Conservation (phyloP, 1,284 basidiomycete genomes). For the Somion occarium region DNA sequence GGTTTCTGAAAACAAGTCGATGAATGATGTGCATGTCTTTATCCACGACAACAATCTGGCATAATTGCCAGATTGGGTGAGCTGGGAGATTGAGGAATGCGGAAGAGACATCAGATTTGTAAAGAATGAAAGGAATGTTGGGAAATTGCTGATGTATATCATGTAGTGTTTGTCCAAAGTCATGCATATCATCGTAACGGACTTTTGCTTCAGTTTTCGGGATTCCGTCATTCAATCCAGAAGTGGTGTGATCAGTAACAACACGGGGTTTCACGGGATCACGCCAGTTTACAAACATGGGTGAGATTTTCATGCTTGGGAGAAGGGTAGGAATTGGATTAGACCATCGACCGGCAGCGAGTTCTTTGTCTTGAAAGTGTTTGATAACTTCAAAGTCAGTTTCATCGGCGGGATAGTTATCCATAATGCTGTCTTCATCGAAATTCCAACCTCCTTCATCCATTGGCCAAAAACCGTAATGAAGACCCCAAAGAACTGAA, state of each 20-base stretch:
- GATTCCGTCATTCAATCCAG: background rate
- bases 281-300: constrained; percentile 35
- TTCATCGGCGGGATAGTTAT: constrained; percentile 4
- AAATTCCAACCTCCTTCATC: constrained; percentile 9
- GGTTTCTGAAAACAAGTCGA: constrained; percentile 28
- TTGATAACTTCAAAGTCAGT: constrained; percentile 1
- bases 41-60: constrained; percentile 28
- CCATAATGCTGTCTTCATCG: constrained; percentile 8
- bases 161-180: constrained; percentile 23
- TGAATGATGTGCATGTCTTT: constrained; percentile 23
- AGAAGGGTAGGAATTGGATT: constrained; percentile 31
- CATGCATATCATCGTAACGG: constrained; percentile 17
- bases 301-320: constrained; percentile 42
- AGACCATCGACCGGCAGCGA: constrained; percentile 30
- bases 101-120: constrained; percentile 35
- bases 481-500: constrained; percentile 19
- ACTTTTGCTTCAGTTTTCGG: background rate
- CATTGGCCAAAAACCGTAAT: constrained; percentile 25
- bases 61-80: constrained; percentile 38
- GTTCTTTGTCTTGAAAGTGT: constrained; percentile 24
- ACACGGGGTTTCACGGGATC: constrained; percentile 31
- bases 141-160: constrained; percentile 12
- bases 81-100: constrained; percentile 35
- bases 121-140: constrained; percentile 18
- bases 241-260: constrained; percentile 27